Conservation (phyloP, 2,329 filamentous ascomycete genomes). For the Fusarium coicis region DNA sequence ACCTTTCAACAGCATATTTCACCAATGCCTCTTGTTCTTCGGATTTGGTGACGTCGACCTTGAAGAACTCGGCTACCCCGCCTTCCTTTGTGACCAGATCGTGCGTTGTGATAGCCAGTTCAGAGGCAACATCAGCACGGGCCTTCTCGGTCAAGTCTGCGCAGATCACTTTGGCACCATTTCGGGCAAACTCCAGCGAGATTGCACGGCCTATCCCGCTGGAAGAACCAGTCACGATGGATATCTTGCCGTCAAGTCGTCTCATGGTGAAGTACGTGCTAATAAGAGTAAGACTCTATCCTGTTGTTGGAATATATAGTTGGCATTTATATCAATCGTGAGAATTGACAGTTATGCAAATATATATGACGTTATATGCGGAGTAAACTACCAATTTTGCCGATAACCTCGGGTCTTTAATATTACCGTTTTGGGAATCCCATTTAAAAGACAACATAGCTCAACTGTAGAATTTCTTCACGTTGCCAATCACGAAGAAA, state of each 20-base stretch:
- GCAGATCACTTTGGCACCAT: not conserved
- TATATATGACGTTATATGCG: not conserved
- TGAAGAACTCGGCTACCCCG: not conserved
- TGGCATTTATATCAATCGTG: no score
- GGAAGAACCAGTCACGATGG: not conserved
- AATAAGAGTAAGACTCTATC: not conserved
- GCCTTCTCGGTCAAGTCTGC: not conserved
- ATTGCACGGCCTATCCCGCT: not conserved
- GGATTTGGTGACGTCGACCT: not conserved
- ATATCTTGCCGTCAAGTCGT: not conserved
- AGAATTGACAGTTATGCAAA: no score
- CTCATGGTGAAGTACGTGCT: not conserved
- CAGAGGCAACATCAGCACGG: not conserved
- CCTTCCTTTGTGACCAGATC: not conserved
- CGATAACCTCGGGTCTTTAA: not conserved
- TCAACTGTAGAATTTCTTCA: not conserved
- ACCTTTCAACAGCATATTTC: not conserved
- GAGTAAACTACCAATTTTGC: not conserved
- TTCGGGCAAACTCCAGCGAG: not conserved
- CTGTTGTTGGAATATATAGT: not conserved
- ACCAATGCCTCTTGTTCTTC: not conserved
- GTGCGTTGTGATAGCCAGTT: not conserved
- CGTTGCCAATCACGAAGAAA: not conserved
- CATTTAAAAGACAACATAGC: not conserved
- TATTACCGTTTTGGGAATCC: not conserved